Percentiles rank a stretch among this genome's conserved stretches.
Conservation (phyloP, 75 land plant genomes). For the Cryptomeria japonica region DNA sequence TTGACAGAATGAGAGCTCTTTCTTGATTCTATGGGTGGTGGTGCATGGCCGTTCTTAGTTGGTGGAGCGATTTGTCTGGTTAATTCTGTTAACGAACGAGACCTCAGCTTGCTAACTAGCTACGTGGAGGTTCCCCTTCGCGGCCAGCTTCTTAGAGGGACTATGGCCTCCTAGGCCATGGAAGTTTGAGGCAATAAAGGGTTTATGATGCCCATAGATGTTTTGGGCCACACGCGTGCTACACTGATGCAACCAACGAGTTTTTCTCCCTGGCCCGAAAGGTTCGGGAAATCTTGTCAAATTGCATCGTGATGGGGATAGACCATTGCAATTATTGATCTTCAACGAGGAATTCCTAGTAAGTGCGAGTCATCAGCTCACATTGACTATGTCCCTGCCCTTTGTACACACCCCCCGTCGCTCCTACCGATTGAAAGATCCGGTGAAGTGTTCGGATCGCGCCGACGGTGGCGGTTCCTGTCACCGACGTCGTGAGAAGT, state of each 20-base stretch:
- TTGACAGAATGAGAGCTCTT: slow-evolving; percentile 60
- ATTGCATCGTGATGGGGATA: slow-evolving; percentile 8
- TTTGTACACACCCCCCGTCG: too few species aligned
- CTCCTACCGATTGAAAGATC: too few species aligned
- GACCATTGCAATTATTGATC: slow-evolving; percentile 13
- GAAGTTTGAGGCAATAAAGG: slow-evolving; percentile 85
- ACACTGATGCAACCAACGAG: slow-evolving; percentile 41
- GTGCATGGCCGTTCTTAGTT: slow-evolving; percentile 63
- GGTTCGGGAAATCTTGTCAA: slow-evolving; percentile 27
- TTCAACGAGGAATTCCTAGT: slow-evolving; percentile 23
- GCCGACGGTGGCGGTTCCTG: slow-evolving; percentile 7
- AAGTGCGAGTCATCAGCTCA: not conserved
- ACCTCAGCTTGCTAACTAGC: slow-evolving; percentile 96
- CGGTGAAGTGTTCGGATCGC: not conserved
- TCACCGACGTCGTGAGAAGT: not conserved
- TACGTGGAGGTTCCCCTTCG: slow-evolving; percentile 30
- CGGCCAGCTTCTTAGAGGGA: slow-evolving; percentile 53
- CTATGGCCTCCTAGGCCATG: slow-evolving; percentile 48
- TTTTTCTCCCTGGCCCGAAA: slow-evolving; percentile 25
- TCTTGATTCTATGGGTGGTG: slow-evolving; percentile 71
- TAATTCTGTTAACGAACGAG: slow-evolving; percentile 95
- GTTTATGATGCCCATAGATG: slow-evolving; percentile 70
- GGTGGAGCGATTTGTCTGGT: slow-evolving; percentile 92
- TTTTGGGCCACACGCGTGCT: slow-evolving; percentile 50
- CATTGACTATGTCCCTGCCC: too few species aligned